These are phyloP conservation scores for Pseudoscleropodium purum DNA, from an alignment of 225 moss, liverwort and hornwort genomes.

Conservation along the genomic window DNA sequence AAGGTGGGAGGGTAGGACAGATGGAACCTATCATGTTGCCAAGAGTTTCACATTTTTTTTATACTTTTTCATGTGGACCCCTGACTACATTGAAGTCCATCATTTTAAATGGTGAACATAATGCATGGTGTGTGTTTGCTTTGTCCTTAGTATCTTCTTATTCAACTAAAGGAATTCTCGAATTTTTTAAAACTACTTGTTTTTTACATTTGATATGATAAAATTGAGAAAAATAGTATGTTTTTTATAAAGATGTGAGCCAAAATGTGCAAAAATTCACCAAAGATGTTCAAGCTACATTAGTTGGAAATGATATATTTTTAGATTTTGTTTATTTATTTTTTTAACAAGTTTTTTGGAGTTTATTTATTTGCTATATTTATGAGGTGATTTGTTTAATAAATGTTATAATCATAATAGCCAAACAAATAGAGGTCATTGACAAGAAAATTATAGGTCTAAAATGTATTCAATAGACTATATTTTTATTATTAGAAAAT, in stretches of 20 bases:
- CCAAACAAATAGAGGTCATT: not conserved
- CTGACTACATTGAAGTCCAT: not conserved
- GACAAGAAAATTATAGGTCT: not conserved
- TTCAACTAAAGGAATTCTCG: not conserved
- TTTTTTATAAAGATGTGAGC: too few relatives aligned
- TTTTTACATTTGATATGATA: not conserved
- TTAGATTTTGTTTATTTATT: accelerated
- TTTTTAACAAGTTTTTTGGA: accelerated
- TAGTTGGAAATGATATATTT: not conserved
- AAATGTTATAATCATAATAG: not conserved
- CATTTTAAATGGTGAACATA: not conserved
- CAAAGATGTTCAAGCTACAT: not conserved
- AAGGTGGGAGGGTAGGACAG: too few relatives aligned
- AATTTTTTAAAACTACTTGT: not conserved
- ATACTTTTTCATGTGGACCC: not conserved
- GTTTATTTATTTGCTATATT: accelerated
- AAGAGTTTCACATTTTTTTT: not conserved
- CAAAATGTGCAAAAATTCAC: not conserved
- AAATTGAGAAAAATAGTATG: not conserved
- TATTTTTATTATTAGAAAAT: not conserved
- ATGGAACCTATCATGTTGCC: not conserved
- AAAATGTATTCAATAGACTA: not conserved
- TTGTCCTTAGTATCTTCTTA: not conserved
- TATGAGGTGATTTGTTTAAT: not conserved
- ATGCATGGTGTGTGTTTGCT: accelerated